Evolutionary conservation across 2,329 filamentous ascomycete species (phyloP), one percentile per base, ranked within the genome.

Genomic region (Hypoxylon sp.): DNA sequence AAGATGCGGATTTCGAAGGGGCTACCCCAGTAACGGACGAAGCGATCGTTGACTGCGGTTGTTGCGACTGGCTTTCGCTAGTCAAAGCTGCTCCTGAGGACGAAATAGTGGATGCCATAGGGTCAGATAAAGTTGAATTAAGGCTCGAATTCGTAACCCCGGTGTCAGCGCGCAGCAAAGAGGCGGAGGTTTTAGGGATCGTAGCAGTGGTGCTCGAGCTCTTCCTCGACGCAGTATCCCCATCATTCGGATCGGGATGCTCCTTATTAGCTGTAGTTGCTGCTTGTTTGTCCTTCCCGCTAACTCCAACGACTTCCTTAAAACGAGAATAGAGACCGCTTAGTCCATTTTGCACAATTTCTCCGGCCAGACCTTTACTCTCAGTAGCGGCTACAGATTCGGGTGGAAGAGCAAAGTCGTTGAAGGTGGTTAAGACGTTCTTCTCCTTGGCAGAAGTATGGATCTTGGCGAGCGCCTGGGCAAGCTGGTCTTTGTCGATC

Each of bases 311-410:
- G 0, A 91, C 94, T 63, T 93, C 93, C 77, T 91, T 90, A 74
- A 98, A 86, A 40, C 94, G 90, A 80, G 88, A 96, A 79, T 98
- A 98, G 40, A 98, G 83, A 0, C 95, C 94, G 77, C 92, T 97
- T 51, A 98, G 84, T 3, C 95, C 94, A 79, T 95, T 92, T 70
- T 96, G 93, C 22, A 96, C 89, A 44, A 92, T 81, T 65, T 97
- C 94, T 27, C 90, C 89, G 0, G 91, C 85, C 40, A 93, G 84
- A 7, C 88, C 88, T 78, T 93, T 94, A 65, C 85, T 89, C 74
- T 97, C 94, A 25, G 85, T 81, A 13, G 84, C 81, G 1, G 86
- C 83, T 1, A 88, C 82, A 0, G 87, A 84, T 2, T 85, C 83
- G 0, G 92, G 90, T 4, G 91, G 90, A 0, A 91, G 87, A 0